Evolutionary conservation across 2,329 filamentous ascomycete species (phyloP), one percentile per base, ranked within the genome.

Genomic region (Sclerotinia spermophila): DNA sequence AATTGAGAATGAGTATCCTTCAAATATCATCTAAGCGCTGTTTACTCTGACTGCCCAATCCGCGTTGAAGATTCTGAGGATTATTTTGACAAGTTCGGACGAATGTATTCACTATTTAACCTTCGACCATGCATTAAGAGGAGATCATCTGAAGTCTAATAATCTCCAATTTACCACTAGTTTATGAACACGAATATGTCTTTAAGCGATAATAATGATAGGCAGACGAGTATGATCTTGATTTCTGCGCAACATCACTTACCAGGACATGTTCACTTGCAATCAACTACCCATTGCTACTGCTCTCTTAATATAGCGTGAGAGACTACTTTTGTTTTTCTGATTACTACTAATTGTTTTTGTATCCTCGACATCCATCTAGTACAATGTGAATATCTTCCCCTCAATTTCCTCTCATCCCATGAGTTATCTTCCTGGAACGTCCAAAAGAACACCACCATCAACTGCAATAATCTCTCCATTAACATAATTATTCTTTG

Each of bases 381-480:
- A 13, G 2, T 8, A 8, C 11, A 3, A 30, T 24, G 17, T 65
- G 45, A 15, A 53, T 17, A 40, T 40, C 45, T 65, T 27, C 19
- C 19, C 48, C 33, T 48, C 42, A 27, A 35, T 21, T 13, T 53
- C 15, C 19, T 35, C 55, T 51, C 27, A 13, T 42, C 10, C 4
- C 64, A 67, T 42, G 0, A 42, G 19, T 72, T 59, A 76, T 27
- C 72, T 68, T n/a, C 74, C 73, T 0, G 83, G 75, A 30, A 84
- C 70, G 45, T 77, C 75, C 40, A 77, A 61, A 15, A 83, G 77
- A 74, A 86, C 73, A 48, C 85, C 85, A 5, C 86, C 85, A 75
- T 87, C 85, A 21, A 87, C 83, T 0, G 82, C 81, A 62, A 82
- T 73, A 27, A 79, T 77, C 73, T 81, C 79, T 1, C 80, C 80